Conservation (phyloP, 139 green algal genomes). For the Gonium pectorale region DNA sequence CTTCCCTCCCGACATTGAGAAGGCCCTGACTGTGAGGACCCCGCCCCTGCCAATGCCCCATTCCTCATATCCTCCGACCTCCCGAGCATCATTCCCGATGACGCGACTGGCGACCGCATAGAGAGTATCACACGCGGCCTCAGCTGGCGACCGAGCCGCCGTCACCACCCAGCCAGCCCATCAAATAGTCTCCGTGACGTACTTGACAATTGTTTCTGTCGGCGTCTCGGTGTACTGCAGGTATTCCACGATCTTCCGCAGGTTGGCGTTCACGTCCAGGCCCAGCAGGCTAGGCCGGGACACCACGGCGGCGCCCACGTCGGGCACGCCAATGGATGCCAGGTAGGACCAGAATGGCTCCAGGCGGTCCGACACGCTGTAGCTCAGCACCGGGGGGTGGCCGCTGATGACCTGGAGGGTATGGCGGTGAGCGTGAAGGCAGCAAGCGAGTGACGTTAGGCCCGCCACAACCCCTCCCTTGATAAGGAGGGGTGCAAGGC, state of each 20-base stretch:
- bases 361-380: conserved; percentile 70
- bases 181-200: conserved; percentile 56
- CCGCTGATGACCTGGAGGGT: conserved; percentile 68
- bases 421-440: neutral
- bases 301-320: conserved; percentile 55
- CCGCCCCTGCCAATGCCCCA: no score
- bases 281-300: conserved; percentile 78
- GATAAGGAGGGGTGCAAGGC: no score
- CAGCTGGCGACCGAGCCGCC: neutral
- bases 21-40: no score
- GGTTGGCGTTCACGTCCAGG: conserved; percentile 69
- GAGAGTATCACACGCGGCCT: no score
- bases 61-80: no score
- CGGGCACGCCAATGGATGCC: conserved; percentile 19
- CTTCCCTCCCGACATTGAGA: no score
- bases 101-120: no score
- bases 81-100: no score
- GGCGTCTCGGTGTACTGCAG: conserved; percentile 70
- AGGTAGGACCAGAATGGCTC: conserved; percentile 76
- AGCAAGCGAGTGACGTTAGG: neutral
- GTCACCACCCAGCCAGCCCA: neutral
- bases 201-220: conserved; percentile 64
- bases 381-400: conserved; percentile 79
- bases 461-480: no score
- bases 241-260: conserved; percentile 73